A percentile compares a stretch with the other conserved stretches of the same genome.
These are phyloP conservation scores for Hygrocybe coccinea DNA, from an alignment of 768 basidiomycete genomes.

Conservation along the genomic window DNA sequence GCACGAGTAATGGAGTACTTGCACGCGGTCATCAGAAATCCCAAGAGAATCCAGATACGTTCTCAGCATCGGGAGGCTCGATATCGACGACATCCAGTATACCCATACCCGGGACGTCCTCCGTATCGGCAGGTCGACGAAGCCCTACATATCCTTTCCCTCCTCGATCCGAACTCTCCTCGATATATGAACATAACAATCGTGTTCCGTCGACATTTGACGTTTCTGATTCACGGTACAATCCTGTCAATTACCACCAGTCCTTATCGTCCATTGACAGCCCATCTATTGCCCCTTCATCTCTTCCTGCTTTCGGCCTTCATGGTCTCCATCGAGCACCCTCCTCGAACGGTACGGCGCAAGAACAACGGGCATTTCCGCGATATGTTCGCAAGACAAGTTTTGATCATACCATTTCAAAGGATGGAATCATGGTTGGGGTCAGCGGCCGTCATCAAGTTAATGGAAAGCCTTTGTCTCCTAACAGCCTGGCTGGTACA, in stretches of 20 bases:
- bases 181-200: slow-evolving; percentile 41
- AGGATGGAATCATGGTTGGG: slow-evolving; percentile 54
- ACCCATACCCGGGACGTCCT: slow-evolving; percentile 41
- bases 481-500: slow-evolving; percentile 60
- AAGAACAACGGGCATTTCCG: slow-evolving; percentile 59
- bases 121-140: slow-evolving; percentile 43
- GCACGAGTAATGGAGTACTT: slow-evolving; percentile 8
- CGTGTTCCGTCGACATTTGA: slow-evolving; percentile 34
- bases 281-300: slow-evolving; percentile 60
- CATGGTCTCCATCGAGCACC: slow-evolving; percentile 49
- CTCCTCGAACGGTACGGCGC: slow-evolving; percentile 30
- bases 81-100: slow-evolving; percentile 29
- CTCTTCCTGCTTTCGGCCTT: slow-evolving; percentile 66
- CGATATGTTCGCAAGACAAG: slow-evolving; percentile 89
- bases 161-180: slow-evolving; percentile 40
- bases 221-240: slow-evolving; percentile 27
- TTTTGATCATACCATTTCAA: slow-evolving; percentile 86
- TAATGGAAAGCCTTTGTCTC: slow-evolving; percentile 66
- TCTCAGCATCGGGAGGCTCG: background rate
- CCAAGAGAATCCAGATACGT: background rate
- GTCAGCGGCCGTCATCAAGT: slow-evolving; percentile 73
- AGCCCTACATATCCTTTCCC: slow-evolving; percentile 41
- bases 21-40: slow-evolving; percentile 6
- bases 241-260: slow-evolving; percentile 33
- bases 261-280: slow-evolving; percentile 40